phyloP scores from a whole-genome alignment of 805 yeast species.

The Ogataea polymorpha region DNA sequence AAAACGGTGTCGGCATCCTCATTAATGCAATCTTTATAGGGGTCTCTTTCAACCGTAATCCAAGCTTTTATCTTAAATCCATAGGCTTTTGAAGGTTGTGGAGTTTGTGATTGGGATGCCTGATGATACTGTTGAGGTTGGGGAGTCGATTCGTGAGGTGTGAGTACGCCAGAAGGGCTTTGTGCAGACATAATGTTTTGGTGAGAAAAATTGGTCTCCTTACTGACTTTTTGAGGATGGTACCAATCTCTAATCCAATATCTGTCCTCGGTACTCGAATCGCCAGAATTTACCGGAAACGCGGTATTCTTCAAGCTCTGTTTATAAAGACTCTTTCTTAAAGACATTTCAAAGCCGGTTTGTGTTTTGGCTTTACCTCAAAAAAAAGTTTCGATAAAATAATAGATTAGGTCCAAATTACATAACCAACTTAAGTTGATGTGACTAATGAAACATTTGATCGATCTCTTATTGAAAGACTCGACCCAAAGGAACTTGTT shows the following conservation, averaged over 20 bases:
- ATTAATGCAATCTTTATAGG: conserved; percentile 23
- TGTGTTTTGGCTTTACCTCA: no score
- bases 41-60: conserved; percentile 23
- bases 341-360: conserved; percentile 23
- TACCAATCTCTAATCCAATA: conserved; percentile 34
- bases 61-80: conserved; percentile 35
- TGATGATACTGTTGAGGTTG: conserved; percentile 22
- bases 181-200: conserved; percentile 12
- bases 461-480: not conserved
- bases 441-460: no score
- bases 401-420: no score
- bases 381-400: no score
- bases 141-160: conserved; percentile 25
- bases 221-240: conserved; percentile 30
- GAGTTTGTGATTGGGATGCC: conserved; percentile 26
- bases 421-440: no score
- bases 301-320: conserved; percentile 30
- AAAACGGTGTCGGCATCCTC: conserved; percentile 35
- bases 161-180: conserved; percentile 19
- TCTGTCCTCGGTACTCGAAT: conserved; percentile 20
- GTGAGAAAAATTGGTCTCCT: conserved; percentile 10
- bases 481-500: not conserved
- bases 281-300: conserved; percentile 17
- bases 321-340: conserved; percentile 34
- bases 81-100: conserved; percentile 27